Base-by-base conservation (phyloP, 306 rosid genomes). In the Senna tora region DNA sequence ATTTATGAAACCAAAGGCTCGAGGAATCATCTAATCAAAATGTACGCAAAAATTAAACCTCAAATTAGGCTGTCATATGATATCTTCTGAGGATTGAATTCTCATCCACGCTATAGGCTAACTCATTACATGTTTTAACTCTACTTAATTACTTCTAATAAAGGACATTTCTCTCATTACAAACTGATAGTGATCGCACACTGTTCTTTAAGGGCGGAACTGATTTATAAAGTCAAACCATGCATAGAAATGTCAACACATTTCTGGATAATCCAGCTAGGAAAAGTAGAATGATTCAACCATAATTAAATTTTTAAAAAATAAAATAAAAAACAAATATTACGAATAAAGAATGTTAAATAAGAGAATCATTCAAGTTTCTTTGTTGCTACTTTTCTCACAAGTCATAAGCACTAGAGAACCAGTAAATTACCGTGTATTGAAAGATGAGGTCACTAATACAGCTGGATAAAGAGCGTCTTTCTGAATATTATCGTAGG, bases 401-500 rank as follows among this genome's bases (percentile, higher is more conserved):
- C 1, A 52, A 54, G 21, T 6, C 52, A 64, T 75, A 4, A 12
- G 53, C 30, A 25, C 30, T 3, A 25, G 30, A 3, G 30, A 25
- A 25, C 30, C 30, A 25, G 67, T 59, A 41, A 62, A 69, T 76
- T 83, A 88, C 99, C 97, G 82, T 64, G 97, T 89, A 80, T 75
- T 88, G 81, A 95, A 95, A 75, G 96, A 86, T 22, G 99, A 83
- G 42, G 88, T 82, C 71, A 91, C 83, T 74, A 89, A 67, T 66
- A 88, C 83, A 65, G 97, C 89, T 45, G 97, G 93, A 76, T 89
- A 95, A 45, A 80, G 83, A 65, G 50, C 96, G 67, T 81, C 96
- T 82, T 84, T 91, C 72, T 63, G 91, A 76, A 95, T 80, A 80
- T 95, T 94, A 72, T 91, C 97, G 42, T 89, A 94, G 14, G 97